Evolutionary conservation across 1,284 basidiomycete species (phyloP), one percentile per base, ranked within the genome.

Genomic region (Paramarasmius palmivorus): DNA sequence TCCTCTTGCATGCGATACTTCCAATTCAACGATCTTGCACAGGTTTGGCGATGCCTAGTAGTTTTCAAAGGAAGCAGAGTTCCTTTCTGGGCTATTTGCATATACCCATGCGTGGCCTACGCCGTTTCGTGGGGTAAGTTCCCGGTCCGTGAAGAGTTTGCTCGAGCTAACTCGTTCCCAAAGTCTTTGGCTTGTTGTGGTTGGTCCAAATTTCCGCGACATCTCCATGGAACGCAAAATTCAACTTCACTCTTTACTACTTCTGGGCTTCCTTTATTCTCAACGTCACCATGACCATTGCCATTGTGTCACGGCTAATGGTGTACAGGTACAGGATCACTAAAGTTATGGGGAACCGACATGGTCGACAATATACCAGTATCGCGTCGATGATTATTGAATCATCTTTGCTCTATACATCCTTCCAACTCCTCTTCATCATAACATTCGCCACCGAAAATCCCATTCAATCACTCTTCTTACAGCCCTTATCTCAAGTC

Each of bases 141-240:
- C 14, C 15, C 25, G 20, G 22, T 10, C 17, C 39, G n/a, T 48
- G 29, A 2, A 29, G 5, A 10, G 7, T 9, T 20, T 26, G 35
- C 25, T 46, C 34, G 17, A 44, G 9, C 8, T 20, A 23, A n/a
- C n/a, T n/a, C n/a, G n/a, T n/a, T 40, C 20, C 1, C 20, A 12
- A 23, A 54, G 52, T 37, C 25, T 35, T 50, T 22, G 52, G 52
- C 38, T 19, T 49, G 22, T 46, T 54, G 7, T 50, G 45, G 37
- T 48, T 54, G 20, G 39, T 54, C 37, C 52, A 55, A 25, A 34
- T 51, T 19, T 55, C 50, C 26, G 54, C 47, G 12, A 19, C 23
- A 34, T 52, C 38, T 17, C 44, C 45, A 14, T 47, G 52, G 45
- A 5, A 9, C 12, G 3, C 34, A 23, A 22, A 4, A 1, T 48